phyloP scores from a whole-genome alignment of 305 asterid species.

The Striga hermonthica region DNA sequence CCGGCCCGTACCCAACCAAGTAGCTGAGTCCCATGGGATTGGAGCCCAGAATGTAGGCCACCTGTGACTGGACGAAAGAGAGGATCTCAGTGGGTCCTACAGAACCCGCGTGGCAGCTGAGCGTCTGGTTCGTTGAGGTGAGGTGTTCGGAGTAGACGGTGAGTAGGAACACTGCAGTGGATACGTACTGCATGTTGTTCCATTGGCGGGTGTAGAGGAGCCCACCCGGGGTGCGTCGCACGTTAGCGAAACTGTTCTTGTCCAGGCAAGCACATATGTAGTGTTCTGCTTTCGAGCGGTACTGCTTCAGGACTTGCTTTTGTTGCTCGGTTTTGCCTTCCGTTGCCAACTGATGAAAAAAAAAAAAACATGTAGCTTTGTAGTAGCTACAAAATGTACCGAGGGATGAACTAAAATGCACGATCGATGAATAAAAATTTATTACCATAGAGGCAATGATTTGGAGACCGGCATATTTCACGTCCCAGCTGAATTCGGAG shows the following conservation, averaged over 20 bases:
- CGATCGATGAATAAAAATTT: neutral
- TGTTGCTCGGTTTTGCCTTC: constrained; percentile 34
- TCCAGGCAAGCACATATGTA: constrained; percentile 58
- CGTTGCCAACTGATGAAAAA: constrained; percentile 41
- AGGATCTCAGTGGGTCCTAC: constrained; percentile 43
- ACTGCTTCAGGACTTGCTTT: constrained; percentile 37
- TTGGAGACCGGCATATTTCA: constrained; percentile 76
- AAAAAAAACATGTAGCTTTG: no score
- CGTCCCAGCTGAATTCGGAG: constrained; percentile 93
- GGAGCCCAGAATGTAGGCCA: constrained; percentile 61
- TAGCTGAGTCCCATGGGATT: constrained; percentile 67
- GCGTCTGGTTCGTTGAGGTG: constrained; percentile 37
- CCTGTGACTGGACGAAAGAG: constrained; percentile 54
- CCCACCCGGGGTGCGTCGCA: constrained; percentile 66
- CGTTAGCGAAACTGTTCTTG: constrained; percentile 51
- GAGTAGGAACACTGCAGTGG: constrained; percentile 47
- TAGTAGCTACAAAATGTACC: no score
- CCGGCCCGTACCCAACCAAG: constrained; percentile 65
- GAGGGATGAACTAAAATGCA: neutral
- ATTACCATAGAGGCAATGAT: constrained; percentile 70
- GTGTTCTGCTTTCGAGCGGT: constrained; percentile 52
- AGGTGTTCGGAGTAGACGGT: constrained; percentile 52
- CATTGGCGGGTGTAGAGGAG: constrained; percentile 59
- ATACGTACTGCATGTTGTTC: constrained; percentile 81
- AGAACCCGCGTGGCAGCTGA: constrained; percentile 36